phyloP scores from a whole-genome alignment of 306 rosid species.

The Vicia faba region DNA sequence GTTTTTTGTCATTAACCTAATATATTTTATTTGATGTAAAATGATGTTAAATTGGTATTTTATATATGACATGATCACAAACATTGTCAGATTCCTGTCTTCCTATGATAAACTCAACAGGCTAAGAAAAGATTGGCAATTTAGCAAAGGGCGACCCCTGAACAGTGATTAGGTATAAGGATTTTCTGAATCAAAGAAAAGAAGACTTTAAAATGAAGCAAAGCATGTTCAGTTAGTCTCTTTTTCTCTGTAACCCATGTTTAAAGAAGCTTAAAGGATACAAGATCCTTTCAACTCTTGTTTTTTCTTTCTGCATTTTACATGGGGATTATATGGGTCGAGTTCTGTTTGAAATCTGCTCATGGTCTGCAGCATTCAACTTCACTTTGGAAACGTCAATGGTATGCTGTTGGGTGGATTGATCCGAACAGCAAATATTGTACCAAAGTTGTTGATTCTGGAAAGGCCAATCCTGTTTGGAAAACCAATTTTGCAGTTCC shows the following conservation, averaged over 20 bases:
- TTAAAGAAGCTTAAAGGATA: conserved; percentile 37
- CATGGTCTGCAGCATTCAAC: conserved; percentile 64
- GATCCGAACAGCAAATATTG: conserved; percentile 76
- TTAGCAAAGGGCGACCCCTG: conserved; percentile 40
- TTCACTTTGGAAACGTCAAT: conserved; percentile 76
- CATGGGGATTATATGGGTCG: conserved; percentile 80
- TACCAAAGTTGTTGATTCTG: conserved; percentile 76
- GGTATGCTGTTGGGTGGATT: conserved; percentile 87
- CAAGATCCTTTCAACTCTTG: conserved; percentile 33
- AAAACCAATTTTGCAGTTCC: conserved; percentile 67
- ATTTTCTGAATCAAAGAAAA: conserved; percentile 48
- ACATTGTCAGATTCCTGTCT: conserved; percentile 41
- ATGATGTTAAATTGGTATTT: conserved; percentile 7
- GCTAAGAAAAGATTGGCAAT: conserved; percentile 28
- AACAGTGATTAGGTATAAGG: conserved; percentile 44
- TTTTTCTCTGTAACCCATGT: conserved; percentile 34
- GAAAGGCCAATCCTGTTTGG: conserved; percentile 79
- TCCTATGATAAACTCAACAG: conserved; percentile 42
- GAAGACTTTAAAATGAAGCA: conserved; percentile 50
- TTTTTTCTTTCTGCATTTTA: conserved; percentile 29
- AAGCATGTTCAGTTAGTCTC: conserved; percentile 28
- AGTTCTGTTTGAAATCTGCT: conserved; percentile 77
- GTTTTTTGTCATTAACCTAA: background rate
- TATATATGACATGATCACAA: background rate
- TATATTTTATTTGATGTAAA: background rate